Evolutionary conservation across 495 filamentous ascomycete species (phyloP).

Genomic region (Xylaria grammica): DNA sequence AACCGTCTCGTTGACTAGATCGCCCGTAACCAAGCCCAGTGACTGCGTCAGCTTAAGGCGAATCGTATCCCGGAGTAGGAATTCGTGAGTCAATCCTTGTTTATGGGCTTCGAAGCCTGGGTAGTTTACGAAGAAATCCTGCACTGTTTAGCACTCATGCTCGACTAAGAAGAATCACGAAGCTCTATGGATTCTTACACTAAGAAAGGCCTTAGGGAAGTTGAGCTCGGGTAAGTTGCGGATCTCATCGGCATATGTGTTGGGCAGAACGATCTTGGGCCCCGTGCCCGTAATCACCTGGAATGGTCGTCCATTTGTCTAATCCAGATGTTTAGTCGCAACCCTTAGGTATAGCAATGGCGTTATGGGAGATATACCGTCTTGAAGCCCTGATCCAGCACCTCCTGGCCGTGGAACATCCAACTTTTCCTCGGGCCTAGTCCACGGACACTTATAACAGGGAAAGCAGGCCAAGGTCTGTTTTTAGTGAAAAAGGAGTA

Average conservation of each 20-base stretch:
- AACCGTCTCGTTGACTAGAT: constrained; percentile 51
- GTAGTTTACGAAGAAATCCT: constrained; percentile 54
- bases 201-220: constrained; percentile 47
- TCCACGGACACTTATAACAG: constrained; percentile 32
- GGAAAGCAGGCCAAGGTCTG: constrained; percentile 34
- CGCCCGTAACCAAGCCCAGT: constrained; percentile 45
- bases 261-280: constrained; percentile 51
- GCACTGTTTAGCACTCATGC: constrained; percentile 4
- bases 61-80: constrained; percentile 45
- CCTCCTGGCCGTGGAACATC: constrained; percentile 29
- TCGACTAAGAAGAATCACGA: not conserved
- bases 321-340: not conserved
- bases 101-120: constrained; percentile 54
- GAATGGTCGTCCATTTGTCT: constrained; percentile 32
- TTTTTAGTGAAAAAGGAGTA: constrained; percentile 32
- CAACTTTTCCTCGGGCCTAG: constrained; percentile 32
- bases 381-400: constrained; percentile 28
- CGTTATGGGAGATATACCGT: constrained; percentile 21
- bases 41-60: constrained; percentile 55
- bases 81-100: constrained; percentile 27
- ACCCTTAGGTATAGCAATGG: not conserved
- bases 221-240: constrained; percentile 47
- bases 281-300: constrained; percentile 39
- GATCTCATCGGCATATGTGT: constrained; percentile 55
- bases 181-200: constrained; percentile 33